These are phyloP conservation scores for Mortierella sp. DNA, from an alignment of 371 early-diverging fungal species.

Conservation along the genomic window DNA sequence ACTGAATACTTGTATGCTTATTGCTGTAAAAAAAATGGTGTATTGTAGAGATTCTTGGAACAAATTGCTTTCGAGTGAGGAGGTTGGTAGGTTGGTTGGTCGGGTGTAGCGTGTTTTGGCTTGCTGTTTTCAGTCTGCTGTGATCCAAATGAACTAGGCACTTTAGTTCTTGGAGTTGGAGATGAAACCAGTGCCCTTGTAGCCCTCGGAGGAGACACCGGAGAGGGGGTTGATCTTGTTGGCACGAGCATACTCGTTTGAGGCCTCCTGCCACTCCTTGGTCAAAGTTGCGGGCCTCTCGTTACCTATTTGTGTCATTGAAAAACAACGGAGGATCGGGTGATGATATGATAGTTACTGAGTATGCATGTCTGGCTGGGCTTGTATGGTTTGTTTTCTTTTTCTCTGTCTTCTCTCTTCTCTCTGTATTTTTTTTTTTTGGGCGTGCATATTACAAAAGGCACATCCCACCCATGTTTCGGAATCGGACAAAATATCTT, in stretches of 20 bases:
- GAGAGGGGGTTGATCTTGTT: conserved; percentile 93
- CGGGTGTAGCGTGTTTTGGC: neutral
- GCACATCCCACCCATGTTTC: neutral
- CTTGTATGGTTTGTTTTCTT: neutral
- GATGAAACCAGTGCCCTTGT: conserved; percentile 85
- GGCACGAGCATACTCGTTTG: conserved; percentile 85
- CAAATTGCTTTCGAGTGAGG: conserved; percentile 38
- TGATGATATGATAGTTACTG: neutral
- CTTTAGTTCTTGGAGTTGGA: conserved; percentile 56
- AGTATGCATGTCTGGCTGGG: neutral
- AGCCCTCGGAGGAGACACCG: conserved; percentile 90
- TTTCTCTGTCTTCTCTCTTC: neutral
- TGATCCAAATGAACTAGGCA: neutral
- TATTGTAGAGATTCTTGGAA: conserved; percentile 17
- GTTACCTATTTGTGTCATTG: conserved; percentile 58
- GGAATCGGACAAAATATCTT: neutral
- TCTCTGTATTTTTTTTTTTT: neutral
- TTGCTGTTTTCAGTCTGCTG: neutral
- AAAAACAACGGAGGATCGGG: conserved; percentile 7
- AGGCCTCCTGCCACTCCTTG: conserved; percentile 96
- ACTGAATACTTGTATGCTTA: neutral
- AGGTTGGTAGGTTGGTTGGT: neutral
- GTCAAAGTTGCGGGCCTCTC: conserved; percentile 82
- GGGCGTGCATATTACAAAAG: conserved; percentile 9
- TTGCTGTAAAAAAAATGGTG: neutral